These are phyloP conservation scores for Endotrypanum monterogeii DNA, from an alignment of 208 protist species.

Conservation along the genomic window DNA sequence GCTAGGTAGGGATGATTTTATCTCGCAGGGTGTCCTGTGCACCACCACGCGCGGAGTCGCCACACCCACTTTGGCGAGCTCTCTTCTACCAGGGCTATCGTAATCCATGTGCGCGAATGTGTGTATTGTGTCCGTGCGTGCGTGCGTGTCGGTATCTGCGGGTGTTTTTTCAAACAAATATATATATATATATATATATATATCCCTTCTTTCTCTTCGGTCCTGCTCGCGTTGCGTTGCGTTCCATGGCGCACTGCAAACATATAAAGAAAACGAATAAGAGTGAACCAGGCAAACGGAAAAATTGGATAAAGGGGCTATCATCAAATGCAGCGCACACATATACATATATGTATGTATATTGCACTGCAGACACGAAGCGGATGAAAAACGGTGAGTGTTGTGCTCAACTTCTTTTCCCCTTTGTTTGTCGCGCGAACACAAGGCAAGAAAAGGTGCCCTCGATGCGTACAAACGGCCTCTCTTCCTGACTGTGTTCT, in stretches of 20 bases:
- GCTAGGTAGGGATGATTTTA: slow-evolving; percentile 18
- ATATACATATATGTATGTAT: no score
- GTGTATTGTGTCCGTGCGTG: background rate
- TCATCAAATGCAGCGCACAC: no score
- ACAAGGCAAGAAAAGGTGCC: background rate
- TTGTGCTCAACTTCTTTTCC: background rate
- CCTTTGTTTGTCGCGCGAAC: background rate
- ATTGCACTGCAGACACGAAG: background rate
- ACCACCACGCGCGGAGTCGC: background rate
- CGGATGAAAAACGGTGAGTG: background rate
- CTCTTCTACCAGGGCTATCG: background rate
- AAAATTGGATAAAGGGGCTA: no score
- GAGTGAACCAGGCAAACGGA: no score
- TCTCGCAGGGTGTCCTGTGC: background rate
- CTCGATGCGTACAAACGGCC: background rate
- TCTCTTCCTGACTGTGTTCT: background rate
- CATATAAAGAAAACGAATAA: slow-evolving; percentile 14
- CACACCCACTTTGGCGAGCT: background rate
- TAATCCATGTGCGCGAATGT: slow-evolving; percentile 2
- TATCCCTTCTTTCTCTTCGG: background rate
- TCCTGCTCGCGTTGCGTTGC: no score
- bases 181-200: background rate
- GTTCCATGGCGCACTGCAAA: background rate
- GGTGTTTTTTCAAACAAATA: background rate
- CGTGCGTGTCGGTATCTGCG: background rate